Evolutionary conservation across 257 asterid species (phyloP), one percentile per base, ranked within the genome.

Genomic region (Scutellaria minor): DNA sequence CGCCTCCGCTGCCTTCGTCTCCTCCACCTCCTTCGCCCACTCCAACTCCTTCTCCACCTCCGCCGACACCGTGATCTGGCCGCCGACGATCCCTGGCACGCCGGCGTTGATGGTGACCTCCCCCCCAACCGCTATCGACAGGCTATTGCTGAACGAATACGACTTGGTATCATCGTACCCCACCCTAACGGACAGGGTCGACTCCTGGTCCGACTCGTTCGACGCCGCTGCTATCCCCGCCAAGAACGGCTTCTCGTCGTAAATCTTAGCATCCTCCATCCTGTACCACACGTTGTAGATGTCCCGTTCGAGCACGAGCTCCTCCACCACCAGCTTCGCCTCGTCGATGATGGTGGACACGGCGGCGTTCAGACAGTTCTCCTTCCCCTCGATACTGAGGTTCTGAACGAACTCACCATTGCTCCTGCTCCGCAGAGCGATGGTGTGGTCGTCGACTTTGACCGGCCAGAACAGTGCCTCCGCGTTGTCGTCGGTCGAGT

Each of bases 381-480:
- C 37, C 37, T 31, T 31, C 37, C 5, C 4, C 37, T 31, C 37
- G 37, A 31, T 4, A 4, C 5, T 2, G 37, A 31, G 37, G 37
- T 4, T 31, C 37, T 31, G 37, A 31, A 31, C 37, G 37, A 31
- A 31, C 37, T 31, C 37, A 4, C 37, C 37, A 4, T 31, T 31
- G 37, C 37, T 31, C 5, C 37, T 31, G 37, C 37, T 31, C 18
- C 63, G 42, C 31, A 56, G 41, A 12, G 63, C 15, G 11, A 20
- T 22, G 15, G 63, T 56, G 27, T 15, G 11, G 63, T 40, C 42
- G 15, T 4, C 1, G 27, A 56, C 42, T 0, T 27, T 14, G 18
- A 56, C 42, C 31, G 63, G 63, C 63, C 63, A 56, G 27, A 56
- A 56, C 18, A 56, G 18, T 18, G 18, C 15, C 37, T 31, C 37